Evolutionary conservation across 106 monocot genomes (phyloP).

Genomic region (Xerophyta viscosa): DNA sequence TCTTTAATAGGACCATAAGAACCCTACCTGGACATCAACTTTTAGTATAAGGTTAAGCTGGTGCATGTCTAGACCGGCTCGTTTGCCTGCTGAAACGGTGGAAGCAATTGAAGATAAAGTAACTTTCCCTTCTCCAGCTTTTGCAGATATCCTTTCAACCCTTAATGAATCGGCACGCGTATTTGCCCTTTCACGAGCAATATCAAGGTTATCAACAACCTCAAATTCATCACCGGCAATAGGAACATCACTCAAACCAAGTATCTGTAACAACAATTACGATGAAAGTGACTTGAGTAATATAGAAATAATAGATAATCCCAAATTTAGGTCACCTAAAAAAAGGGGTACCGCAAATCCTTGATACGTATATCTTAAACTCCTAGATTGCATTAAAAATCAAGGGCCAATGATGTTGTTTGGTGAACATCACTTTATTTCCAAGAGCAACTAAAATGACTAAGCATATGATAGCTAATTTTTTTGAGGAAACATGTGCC

Average conservation of each 20-base stretch:
- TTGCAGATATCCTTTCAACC: slow-evolving; percentile 58
- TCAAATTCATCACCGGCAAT: slow-evolving; percentile 97
- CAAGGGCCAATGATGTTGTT: no score
- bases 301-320: no score
- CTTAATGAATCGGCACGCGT: slow-evolving; percentile 49
- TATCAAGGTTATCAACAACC: slow-evolving; percentile 67
- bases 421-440: no score
- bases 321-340: no score
- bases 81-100: slow-evolving; percentile 61
- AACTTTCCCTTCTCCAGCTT: slow-evolving; percentile 79
- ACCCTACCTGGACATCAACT: slow-evolving; percentile 98
- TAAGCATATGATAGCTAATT: no score
- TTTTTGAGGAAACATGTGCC: no score
- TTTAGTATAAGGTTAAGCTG: slow-evolving; percentile 91
- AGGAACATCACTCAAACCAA: slow-evolving; percentile 80
- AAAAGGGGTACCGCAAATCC: no score
- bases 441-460: no score
- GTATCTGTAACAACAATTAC: slow-evolving; percentile 56
- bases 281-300: no score
- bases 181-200: slow-evolving; percentile 73
- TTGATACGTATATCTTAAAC: no score
- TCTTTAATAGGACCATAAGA: no score
- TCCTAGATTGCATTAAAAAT: no score
- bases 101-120: slow-evolving; percentile 86
- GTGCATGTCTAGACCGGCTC: slow-evolving; percentile 76